Evolutionary conservation across 2,329 filamentous ascomycete species (phyloP).

Genomic region (Alternaria infectoria): DNA sequence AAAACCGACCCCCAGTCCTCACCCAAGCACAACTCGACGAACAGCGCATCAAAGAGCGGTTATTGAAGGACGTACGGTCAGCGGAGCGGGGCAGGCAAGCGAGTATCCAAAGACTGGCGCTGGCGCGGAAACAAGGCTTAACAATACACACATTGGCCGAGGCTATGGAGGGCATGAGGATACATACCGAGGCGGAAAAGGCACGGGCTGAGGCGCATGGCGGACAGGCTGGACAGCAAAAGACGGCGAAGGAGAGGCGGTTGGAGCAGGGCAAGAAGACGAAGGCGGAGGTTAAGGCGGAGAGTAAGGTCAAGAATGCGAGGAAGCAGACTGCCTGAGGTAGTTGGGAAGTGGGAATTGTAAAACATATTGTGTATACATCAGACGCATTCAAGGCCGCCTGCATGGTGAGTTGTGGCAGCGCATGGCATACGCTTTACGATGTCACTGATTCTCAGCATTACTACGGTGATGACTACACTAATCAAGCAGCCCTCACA

Average conservation of each 20-base stretch:
- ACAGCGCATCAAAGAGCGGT: slow-evolving; percentile 61
- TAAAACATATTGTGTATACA: slow-evolving; percentile 1
- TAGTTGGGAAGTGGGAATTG: background rate
- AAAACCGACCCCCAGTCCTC: slow-evolving; percentile 70
- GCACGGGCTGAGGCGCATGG: slow-evolving; percentile 28
- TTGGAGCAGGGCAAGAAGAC: slow-evolving; percentile 30
- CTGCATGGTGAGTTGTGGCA: background rate
- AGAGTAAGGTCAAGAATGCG: slow-evolving; percentile 30
- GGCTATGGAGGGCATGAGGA: slow-evolving; percentile 37
- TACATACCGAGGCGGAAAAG: slow-evolving; percentile 28
- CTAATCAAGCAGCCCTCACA: background rate
- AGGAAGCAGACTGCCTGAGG: slow-evolving; percentile 24
- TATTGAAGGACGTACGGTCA: slow-evolving; percentile 63
- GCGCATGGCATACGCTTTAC: background rate
- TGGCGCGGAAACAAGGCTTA: slow-evolving; percentile 35
- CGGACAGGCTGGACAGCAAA: slow-evolving; percentile 35
- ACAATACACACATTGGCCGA: slow-evolving; percentile 39
- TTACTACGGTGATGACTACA: background rate
- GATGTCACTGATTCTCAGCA: background rate
- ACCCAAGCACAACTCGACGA: slow-evolving; percentile 66
- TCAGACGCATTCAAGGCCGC: background rate
- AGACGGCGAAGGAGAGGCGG: slow-evolving; percentile 35
- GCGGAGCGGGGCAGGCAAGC: slow-evolving; percentile 42
- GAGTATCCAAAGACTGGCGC: slow-evolving; percentile 36
- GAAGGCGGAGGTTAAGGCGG: slow-evolving; percentile 31